A percentile compares a stretch with the other conserved stretches of the same genome.
Conservation (phyloP, 1,284 basidiomycete species). For the Boletus sp. region DNA sequence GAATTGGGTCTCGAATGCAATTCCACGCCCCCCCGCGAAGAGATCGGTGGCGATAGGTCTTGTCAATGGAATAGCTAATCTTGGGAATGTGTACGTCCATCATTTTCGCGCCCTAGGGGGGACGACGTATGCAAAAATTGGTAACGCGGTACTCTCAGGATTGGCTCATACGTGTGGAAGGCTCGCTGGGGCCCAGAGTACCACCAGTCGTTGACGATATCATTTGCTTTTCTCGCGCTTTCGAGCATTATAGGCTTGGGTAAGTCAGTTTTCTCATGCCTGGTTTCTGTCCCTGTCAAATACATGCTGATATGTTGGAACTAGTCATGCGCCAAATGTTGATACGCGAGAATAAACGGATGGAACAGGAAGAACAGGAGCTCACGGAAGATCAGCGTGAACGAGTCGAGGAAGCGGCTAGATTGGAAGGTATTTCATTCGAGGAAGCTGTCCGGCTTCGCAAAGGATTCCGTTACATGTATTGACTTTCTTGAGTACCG, state of each 20-base stretch:
- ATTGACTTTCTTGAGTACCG: too few relatives aligned
- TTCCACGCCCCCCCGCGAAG: conserved; percentile 67
- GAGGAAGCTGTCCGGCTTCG: conserved; percentile 53
- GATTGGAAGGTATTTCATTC: conserved; percentile 53
- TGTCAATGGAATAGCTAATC: conserved; percentile 38
- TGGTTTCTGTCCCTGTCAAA: neutral
- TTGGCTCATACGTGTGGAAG: conserved; percentile 59
- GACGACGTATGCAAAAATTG: neutral
- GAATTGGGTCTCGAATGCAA: conserved; percentile 65
- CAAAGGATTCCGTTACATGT: conserved; percentile 51
- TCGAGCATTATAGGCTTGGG: conserved; percentile 43
- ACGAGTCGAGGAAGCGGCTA: conserved; percentile 53
- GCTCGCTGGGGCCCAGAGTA: conserved; percentile 53
- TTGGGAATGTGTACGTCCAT: conserved; percentile 36
- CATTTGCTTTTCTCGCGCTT: conserved; percentile 45
- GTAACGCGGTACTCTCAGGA: conserved; percentile 32
- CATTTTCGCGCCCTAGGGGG: neutral
- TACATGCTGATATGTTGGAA: neutral
- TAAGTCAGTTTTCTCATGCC: conserved; percentile 24
- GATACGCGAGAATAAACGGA: conserved; percentile 46
- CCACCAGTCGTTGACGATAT: conserved; percentile 55
- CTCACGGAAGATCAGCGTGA: conserved; percentile 45
- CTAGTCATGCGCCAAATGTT: conserved; percentile 53
- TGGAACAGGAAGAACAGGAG: conserved; percentile 49
- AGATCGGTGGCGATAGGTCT: conserved; percentile 50